Base-by-base conservation (phyloP, 805 yeast species). In the Ogataea nakhonphanomensis region DNA sequence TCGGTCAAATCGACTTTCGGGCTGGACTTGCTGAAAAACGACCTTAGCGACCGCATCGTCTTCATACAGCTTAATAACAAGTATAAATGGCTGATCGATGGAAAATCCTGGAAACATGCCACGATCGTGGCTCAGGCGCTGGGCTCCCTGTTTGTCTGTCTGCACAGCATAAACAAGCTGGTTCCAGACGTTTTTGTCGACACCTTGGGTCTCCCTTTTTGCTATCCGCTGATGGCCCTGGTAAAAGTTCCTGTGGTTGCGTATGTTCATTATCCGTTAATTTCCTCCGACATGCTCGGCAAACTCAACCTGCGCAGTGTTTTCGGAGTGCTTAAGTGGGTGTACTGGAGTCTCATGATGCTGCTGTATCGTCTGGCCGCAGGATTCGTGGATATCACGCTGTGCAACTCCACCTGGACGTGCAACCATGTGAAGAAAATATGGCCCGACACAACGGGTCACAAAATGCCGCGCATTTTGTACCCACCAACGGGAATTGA, bases 331-430 rank as follows among this genome's bases (percentile, higher is more conserved):
- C 42, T 69, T 17, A 80, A 78, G 56, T 76, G 70, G 46, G 30
- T 65, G 2, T 93, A 93, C 61, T 93, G 98, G 97, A 62, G 70
- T 21, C 2, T 66, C 0, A 71, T 95, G 55, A 74, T 83, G 72
- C 59, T 67, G 26, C 53, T 78, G 17, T 93, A 95, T 63, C 69
- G 76, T 8, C 66, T 72, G 44, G 74, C 79, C 34, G 96, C 96
- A 0, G 61, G 76, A 1, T 81, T 71, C 56, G 81, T 84, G 25
- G 76, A 79, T 45, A 61, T 83, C 26, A 79, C 82, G 0, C 67
- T 81, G 42, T 77, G 91, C 30, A 93, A 93, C 59, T 90, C 96
- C 0, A 74, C 95, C 0, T 93, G 99, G 99, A 93, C 99, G 0
- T 69, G 65, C 43, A 76, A 81, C 51, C 97, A 93, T 57, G 77